Base-by-base conservation (phyloP, 116 monocot genomes). In the Iris pallida region DNA sequence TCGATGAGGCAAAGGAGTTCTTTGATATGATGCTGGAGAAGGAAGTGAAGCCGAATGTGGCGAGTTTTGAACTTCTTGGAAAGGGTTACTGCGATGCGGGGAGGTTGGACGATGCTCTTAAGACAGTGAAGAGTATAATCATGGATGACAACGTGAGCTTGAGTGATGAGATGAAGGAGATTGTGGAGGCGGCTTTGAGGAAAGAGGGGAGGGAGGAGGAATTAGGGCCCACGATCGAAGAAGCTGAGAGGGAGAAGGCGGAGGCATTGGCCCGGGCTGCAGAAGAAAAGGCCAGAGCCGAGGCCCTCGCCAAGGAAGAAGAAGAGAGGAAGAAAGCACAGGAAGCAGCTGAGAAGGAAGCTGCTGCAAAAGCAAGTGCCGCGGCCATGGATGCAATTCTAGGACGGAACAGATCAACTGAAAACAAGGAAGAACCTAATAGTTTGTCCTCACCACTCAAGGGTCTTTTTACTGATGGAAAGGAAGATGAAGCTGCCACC, bases 241-340 rank as follows among this genome's bases (percentile, higher is more conserved):
- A 89, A 14, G 92, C 87, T 5, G 89, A 92, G 68, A 89, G 55
- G 77, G 89, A 92, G 68, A 96, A 92, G 71, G 95, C 86, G 1
- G 95, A 91, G 64, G 82, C 86, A 8, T 71, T 75, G 64, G 92
- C 89, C 8, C 78, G 87, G 64, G 89, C 80, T 6, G 92, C 78
- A 19, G 96, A 92, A 61, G 92, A 92, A 78, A 96, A 86, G 71
- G 92, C 82, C 6, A 96, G 80, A 71, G 83, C 78, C 30, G 96
- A 92, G 66, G 89, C 89, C 63, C 83, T 82, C 20, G 89, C 85
- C 0, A 92, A 66, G 71, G 96, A 92, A 71, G 96, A 91, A 53
- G 92, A 92, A 59, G 96, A 97, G 76, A 89, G 75, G 68, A 85
- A 87, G 87, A 92, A 87, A 69, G 92, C 85, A n/a, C 92, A 91